Base-by-base conservation (phyloP, 1,139 yeast species). In the Yamadazyma aaseri region DNA sequence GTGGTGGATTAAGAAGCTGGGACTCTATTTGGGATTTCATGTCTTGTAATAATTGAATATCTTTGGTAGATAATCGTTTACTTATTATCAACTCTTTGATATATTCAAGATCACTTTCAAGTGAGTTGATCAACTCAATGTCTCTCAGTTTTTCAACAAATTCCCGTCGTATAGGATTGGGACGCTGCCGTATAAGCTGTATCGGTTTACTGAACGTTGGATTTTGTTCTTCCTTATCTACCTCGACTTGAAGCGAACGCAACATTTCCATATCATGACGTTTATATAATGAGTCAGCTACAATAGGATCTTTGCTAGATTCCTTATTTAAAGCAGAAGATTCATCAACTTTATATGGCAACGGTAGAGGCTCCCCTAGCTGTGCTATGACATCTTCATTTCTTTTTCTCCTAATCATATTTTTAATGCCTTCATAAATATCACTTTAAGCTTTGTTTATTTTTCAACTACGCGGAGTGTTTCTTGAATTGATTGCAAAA, bases 321-420 rank as follows among this genome's bases (percentile, higher is more conserved):
- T 46, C 44, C 24, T 14, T 24, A 15, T 15, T 24, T 5, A 23
- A 14, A 3, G 17, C 15, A 3, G 17, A 3, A 6, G 22, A 6
- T 11, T 11, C 13, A n/a, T 24, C 28, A 9, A 14, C 15, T 29
- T 52, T 50, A 39, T 64, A 64, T 6, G 66, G 64, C 25, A 64
- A 45, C 3, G 71, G 71, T 33, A 64, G 51, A 1, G 71, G 71
- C 3, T 62, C 66, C 2, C 71, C 70, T 26, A 62, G 39, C 32
- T 42, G 45, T 5, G 34, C 28, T 13, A 40, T 15, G 6, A 46
- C 18, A 6, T 44, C 46, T 11, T 44, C 46, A 28, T 35, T 35
- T 10, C 20, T 33, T 20, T 39, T 35, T 29, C 34, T 34, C 27
- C 28, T 36, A 16, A 27, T 31, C 43, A 39, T 39, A 20, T 26